A percentile compares a stretch with the other conserved stretches of the same genome.
Conservation (phyloP, 2,329 filamentous ascomycete genomes). For the Botrytis porri region DNA sequence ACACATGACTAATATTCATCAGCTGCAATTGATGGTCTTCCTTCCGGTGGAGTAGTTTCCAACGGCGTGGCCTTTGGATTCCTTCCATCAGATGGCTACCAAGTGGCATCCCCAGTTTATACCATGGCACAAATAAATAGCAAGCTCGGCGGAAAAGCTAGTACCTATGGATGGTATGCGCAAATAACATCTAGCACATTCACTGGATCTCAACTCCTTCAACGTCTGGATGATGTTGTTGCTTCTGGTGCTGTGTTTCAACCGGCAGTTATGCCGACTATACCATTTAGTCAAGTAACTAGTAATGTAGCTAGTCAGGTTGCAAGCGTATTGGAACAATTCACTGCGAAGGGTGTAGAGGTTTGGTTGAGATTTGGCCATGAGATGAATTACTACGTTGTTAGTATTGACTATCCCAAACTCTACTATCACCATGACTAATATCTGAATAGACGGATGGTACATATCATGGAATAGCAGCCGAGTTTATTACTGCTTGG, state of each 20-base stretch:
- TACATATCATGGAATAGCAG: constrained; percentile 15
- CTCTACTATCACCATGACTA: neutral
- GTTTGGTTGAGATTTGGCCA: constrained; percentile 23
- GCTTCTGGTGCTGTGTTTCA: constrained; percentile 21
- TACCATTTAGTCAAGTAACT: constrained; percentile 18
- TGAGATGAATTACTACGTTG: constrained; percentile 24
- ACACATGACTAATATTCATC: neutral
- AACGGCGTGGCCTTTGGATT: constrained; percentile 22
- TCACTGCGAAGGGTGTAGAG: constrained; percentile 17
- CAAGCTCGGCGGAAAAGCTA: constrained; percentile 17
- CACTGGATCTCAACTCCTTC: constrained; percentile 11
- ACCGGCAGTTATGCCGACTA: constrained; percentile 20
- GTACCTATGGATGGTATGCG: constrained; percentile 19
- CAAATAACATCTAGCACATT: constrained; percentile 17
- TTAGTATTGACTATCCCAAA: neutral
- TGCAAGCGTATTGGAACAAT: constrained; percentile 15
- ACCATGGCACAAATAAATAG: constrained; percentile 19
- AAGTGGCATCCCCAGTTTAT: constrained; percentile 16
- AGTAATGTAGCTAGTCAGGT: constrained; percentile 15
- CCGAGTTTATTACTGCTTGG: constrained; percentile 21
- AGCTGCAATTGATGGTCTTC: constrained; percentile 7
- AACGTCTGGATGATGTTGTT: constrained; percentile 19
- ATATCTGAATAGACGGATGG: neutral
- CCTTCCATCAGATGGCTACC: constrained; percentile 19
- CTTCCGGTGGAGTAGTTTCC: constrained; percentile 12